These are phyloP conservation scores for Meira nashicola DNA, from an alignment of 1,284 basidiomycete genomes.

Conservation along the genomic window DNA sequence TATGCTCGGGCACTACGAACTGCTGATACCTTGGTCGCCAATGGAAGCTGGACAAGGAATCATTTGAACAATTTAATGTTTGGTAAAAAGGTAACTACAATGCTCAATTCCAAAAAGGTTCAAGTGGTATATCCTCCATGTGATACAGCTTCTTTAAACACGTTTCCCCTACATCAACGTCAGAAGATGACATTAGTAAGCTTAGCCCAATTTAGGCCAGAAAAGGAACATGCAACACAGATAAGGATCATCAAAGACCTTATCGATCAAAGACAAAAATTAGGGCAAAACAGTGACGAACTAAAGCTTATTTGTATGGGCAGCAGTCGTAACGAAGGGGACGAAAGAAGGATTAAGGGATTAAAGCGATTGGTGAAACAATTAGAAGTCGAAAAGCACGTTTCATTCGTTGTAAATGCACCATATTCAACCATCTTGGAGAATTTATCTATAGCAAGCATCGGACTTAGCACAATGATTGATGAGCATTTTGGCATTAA, in stretches of 20 bases:
- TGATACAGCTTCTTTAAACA: conserved; percentile 70
- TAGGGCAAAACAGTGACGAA: not conserved
- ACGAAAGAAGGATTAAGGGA: conserved; percentile 66
- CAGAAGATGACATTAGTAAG: conserved; percentile 23
- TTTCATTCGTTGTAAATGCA: conserved; percentile 79
- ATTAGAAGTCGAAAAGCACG: conserved; percentile 61
- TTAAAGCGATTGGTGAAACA: conserved; percentile 64
- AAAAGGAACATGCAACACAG: conserved; percentile 87
- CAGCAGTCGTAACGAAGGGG: conserved; percentile 71
- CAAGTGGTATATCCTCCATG: conserved; percentile 83
- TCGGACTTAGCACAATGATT: conserved; percentile 93
- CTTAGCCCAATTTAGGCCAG: conserved; percentile 75
- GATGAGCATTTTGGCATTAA: conserved; percentile 99
- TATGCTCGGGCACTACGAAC: conserved; percentile 73
- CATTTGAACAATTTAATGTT: conserved; percentile 63
- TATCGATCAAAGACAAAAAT: conserved; percentile 52
- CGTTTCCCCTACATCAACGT: conserved; percentile 61
- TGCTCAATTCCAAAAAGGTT: not conserved
- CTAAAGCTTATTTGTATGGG: conserved; percentile 66
- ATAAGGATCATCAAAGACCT: conserved; percentile 67
- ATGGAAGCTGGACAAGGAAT: conserved; percentile 87
- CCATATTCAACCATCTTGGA: conserved; percentile 67
- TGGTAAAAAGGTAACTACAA: not conserved
- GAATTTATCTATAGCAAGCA: conserved; percentile 68
- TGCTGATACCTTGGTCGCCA: conserved; percentile 74